Evolutionary conservation across 2,329 filamentous ascomycete genomes (phyloP), one percentile per base, ranked within the genome.

Genomic region (Phialemoniopsis sp.): DNA sequence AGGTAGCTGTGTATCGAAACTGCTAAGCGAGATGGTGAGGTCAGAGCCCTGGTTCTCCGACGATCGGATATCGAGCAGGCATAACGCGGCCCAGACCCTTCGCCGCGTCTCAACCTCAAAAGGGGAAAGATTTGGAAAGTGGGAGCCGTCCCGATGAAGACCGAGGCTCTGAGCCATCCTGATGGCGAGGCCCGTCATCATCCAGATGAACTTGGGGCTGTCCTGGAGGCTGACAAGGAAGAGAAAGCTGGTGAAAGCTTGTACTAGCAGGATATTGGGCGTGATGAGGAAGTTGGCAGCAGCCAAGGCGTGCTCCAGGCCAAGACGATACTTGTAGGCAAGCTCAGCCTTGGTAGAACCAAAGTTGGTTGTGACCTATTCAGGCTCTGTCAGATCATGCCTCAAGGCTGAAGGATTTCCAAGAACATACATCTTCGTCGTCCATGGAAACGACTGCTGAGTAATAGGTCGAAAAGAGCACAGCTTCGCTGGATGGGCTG

Each of bases 81-180:
- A 60, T 9, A 84, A 66, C n/a, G 72, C 64, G 68, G 76, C 82
- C 74, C 79, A 84, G 0, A 82, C 53, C 3, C 80, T 66, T 16
- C 80, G 66, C 29, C 79, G 66, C 57, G 82, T 72, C 51, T 84
- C 78, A 1, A 70, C 68, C 40, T 83, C 78, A 41, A 77, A 80
- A 0, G 76, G 72, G 0, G 69, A 64, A 5, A 84, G 59, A 1
- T 66, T 67, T 9, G 32, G 19, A 29, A 81, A 66, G 34, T 66
- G 57, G 4, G 62, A 59, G 10, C 68, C 67, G 38, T 82, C 78
- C 5, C 75, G 68, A 48, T 84, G 79, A 3, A 84, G 62, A 2
- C 80, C 80, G 47, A 82, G 68, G 3, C 74, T 71, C 47, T 80
- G 76, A 4, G 70, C 77, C 30, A 83, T 73, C 6, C 79, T 69